A percentile compares a stretch with the other conserved stretches of the same genome.
These are phyloP conservation scores for Erythrobasidium hasegawianum DNA, from an alignment of 1,284 basidiomycete genomes.

Conservation along the genomic window DNA sequence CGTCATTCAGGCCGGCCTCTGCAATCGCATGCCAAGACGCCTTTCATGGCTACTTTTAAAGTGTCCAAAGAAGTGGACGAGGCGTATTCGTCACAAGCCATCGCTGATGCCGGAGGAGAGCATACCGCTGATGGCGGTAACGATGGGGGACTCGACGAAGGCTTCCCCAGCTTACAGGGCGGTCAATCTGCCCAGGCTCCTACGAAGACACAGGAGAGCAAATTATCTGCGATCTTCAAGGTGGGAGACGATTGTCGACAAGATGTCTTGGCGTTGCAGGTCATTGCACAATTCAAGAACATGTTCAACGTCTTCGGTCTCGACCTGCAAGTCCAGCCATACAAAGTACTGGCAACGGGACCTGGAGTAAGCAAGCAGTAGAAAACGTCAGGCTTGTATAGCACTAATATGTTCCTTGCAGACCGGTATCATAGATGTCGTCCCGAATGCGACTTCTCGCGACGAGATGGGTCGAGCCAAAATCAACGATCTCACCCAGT, in stretches of 20 bases:
- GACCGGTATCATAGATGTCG: constrained; percentile 98
- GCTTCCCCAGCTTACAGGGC: constrained; percentile 20
- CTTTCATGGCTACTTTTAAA: constrained; percentile 99
- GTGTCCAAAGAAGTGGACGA: constrained; percentile 56
- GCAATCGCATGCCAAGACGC: constrained; percentile 98
- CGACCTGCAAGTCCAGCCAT: constrained; percentile 89
- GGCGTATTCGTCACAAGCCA: constrained; percentile 39
- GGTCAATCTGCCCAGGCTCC: constrained; percentile 22
- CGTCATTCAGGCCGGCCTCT: constrained; percentile 92
- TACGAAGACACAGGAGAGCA: constrained; percentile 64
- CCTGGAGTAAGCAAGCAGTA: constrained; percentile 91
- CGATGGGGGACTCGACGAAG: constrained; percentile 37
- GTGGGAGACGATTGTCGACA: constrained; percentile 99
- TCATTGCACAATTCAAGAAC: constrained; percentile 99
- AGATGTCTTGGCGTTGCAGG: constrained; percentile 90
- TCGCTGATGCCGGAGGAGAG: constrained; percentile 64
- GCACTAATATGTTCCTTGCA: too few species aligned
- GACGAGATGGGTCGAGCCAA: constrained; percentile 99
- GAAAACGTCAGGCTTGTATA: not conserved
- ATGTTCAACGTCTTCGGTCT: constrained; percentile 84
- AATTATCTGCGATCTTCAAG: constrained; percentile 99
- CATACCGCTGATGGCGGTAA: constrained; percentile 62
- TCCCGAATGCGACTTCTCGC: constrained; percentile 94
- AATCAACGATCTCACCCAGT: constrained; percentile 90
- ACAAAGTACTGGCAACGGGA: constrained; percentile 93